Evolutionary conservation across 768 basidiomycete genomes (phyloP).

Genomic region (Hygrocybe punicea): DNA sequence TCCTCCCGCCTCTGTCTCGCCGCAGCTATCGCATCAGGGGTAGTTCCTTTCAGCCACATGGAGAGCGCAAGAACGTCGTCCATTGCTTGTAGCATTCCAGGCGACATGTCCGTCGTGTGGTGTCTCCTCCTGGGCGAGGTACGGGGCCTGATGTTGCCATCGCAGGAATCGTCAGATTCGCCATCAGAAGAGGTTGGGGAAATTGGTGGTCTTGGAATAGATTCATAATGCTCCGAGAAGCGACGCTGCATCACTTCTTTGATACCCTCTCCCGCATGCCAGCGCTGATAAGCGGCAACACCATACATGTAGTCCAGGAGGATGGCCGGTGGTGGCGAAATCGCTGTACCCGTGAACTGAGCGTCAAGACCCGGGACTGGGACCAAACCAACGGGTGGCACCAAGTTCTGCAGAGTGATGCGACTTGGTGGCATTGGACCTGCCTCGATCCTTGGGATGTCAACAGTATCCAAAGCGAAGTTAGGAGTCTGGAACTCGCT

Average conservation of each 20-base stretch:
- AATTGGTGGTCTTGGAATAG: constrained; percentile 1
- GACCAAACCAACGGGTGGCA: background rate
- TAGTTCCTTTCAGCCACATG: constrained; percentile 13
- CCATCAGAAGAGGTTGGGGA: background rate
- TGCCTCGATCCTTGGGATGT: constrained; percentile 12
- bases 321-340: constrained; percentile 2
- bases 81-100: constrained; percentile 13
- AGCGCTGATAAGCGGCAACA: constrained; percentile 15
- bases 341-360: background rate
- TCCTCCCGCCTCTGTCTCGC: constrained; percentile 6
- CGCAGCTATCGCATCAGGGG: constrained; percentile 7
- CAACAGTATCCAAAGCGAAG: constrained; percentile 7
- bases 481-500: constrained; percentile 7
- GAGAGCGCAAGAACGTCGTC: constrained; percentile 5
- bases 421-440: constrained; percentile 15
- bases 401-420: constrained; percentile 14
- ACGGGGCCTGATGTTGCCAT: constrained; percentile 9
- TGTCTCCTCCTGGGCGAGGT: constrained; percentile 5
- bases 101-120: constrained; percentile 9
- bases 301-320: constrained; percentile 15
- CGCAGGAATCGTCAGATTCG: background rate
- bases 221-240: constrained; percentile 2
- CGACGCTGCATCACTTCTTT: constrained; percentile 8
- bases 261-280: constrained; percentile 13
- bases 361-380: background rate